Evolutionary conservation across 305 asterid genomes (phyloP), one percentile per base, ranked within the genome.

Genomic region (Solanum aculeatissimum): DNA sequence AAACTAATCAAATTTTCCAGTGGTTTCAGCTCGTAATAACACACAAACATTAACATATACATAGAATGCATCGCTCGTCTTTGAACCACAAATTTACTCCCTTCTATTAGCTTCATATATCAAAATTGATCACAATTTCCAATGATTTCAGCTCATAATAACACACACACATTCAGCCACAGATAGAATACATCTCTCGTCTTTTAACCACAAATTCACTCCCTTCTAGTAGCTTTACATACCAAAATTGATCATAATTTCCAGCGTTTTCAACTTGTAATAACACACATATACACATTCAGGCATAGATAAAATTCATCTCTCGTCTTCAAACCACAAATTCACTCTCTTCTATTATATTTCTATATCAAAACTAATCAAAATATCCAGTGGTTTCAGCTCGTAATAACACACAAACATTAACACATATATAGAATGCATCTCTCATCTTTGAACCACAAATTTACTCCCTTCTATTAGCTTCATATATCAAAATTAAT

Each of bases 291-390:
- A 63, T 8, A 40, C 45, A 40, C 10, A 40, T 40, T 8, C 45
- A 40, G 9, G 10, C 45, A 1, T 40, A 40, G 2, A 40, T 40
- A 40, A 98, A 14, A 9, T 65, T 95, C 92, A 85, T 95, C 97
- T 23, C 97, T 95, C 11, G 15, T 11, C 99, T 95, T 82, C 60
- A 35, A 74, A 53, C 29, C 66, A 65, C 10, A 47, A 45, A 60
- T 45, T 66, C 40, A 29, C 12, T 85, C 93, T 96, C 94, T 92
- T 92, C 86, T 92, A 91, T 47, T 14, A 49, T 4, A 16, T 12
- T 49, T 2, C 32, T 63, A 75, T 58, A 9, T 69, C 27, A 13
- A 12, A 8, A 32, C 19, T 12, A 7, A 80, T 75, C 83, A 15
- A 21, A 51, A 6, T 19, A 57, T 42, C 16, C 19, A n/a, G 79